Conservation (phyloP, 768 basidiomycete genomes). For the Boletus tomentosulus region DNA sequence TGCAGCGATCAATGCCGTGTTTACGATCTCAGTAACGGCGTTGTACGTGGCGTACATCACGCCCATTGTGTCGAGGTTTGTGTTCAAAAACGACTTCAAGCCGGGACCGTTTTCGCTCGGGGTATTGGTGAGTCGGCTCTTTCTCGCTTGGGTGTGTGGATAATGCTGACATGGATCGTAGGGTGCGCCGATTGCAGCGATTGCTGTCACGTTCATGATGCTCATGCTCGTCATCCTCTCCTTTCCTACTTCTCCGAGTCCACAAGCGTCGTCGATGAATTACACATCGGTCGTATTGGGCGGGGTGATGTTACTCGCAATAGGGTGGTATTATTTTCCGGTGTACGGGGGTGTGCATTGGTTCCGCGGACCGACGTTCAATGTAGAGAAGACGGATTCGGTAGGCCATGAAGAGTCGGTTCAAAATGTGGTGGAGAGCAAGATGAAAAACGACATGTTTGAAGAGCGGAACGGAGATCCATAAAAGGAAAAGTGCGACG, state of each 20-base stretch:
- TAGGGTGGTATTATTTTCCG: slow-evolving; percentile 65
- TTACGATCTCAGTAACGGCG: slow-evolving; percentile 41
- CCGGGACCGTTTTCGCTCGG: slow-evolving; percentile 47
- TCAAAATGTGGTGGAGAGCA: not conserved
- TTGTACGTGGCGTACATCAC: slow-evolving; percentile 42
- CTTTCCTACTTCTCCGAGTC: slow-evolving; percentile 52
- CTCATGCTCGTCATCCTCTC: slow-evolving; percentile 58
- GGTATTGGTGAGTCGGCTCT: slow-evolving; percentile 27
- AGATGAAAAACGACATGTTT: not conserved
- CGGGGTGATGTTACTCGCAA: slow-evolving; percentile 50
- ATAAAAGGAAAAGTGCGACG: too few species aligned
- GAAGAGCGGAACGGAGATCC: not conserved
- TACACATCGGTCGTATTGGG: slow-evolving; percentile 65
- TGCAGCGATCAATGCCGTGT: slow-evolving; percentile 53
- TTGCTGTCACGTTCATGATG: slow-evolving; percentile 59
- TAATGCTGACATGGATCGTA: slow-evolving; percentile 19
- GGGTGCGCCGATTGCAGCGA: slow-evolving; percentile 50
- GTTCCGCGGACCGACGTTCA: slow-evolving; percentile 59
- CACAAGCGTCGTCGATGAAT: slow-evolving; percentile 55
- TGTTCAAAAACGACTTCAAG: slow-evolving; percentile 41
- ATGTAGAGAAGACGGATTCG: slow-evolving; percentile 29
- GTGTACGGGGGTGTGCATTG: slow-evolving; percentile 66
- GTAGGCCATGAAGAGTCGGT: not conserved
- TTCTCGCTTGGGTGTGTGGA: not conserved
- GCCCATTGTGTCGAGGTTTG: slow-evolving; percentile 47